A percentile compares a stretch with the other conserved stretches of the same genome.
These are phyloP conservation scores for Coemansia sp. DNA, from an alignment of 192 early-diverging fungal species.

Conservation along the genomic window DNA sequence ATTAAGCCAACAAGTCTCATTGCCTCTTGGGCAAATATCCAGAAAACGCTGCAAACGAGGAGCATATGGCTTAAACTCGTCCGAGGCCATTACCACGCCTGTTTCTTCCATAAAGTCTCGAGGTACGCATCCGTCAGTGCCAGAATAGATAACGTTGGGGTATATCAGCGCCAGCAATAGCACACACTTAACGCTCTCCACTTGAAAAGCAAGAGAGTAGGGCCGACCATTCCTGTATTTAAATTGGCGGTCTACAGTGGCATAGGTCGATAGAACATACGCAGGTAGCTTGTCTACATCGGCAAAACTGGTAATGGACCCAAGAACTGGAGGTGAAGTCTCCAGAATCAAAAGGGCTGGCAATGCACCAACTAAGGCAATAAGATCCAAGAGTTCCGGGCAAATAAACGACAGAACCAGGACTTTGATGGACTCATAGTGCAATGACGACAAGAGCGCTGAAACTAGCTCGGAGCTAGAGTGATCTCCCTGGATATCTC, in stretches of 20 bases:
- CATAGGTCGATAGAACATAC: background rate
- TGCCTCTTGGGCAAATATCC: background rate
- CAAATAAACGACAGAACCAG: background rate
- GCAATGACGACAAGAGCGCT: background rate
- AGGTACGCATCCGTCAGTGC: background rate
- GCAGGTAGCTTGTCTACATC: background rate
- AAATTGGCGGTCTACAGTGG: background rate
- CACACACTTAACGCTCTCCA: background rate
- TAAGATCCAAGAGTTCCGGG: background rate
- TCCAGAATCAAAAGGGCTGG: background rate
- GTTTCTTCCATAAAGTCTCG: background rate
- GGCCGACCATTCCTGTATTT: too few relatives aligned
- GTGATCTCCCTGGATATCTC: background rate
- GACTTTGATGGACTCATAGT: background rate
- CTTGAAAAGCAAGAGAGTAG: too few relatives aligned
- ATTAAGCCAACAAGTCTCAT: too few relatives aligned
- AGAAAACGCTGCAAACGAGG: background rate
- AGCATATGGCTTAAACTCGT: background rate
- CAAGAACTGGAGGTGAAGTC: too few relatives aligned
- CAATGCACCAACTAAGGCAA: background rate
- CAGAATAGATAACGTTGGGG: background rate
- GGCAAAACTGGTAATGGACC: background rate
- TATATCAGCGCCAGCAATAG: background rate
- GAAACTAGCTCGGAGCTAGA: background rate
- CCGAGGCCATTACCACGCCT: background rate